Evolutionary conservation across 1,284 basidiomycete species (phyloP).

Genomic region (Cryptococcus sp.): DNA sequence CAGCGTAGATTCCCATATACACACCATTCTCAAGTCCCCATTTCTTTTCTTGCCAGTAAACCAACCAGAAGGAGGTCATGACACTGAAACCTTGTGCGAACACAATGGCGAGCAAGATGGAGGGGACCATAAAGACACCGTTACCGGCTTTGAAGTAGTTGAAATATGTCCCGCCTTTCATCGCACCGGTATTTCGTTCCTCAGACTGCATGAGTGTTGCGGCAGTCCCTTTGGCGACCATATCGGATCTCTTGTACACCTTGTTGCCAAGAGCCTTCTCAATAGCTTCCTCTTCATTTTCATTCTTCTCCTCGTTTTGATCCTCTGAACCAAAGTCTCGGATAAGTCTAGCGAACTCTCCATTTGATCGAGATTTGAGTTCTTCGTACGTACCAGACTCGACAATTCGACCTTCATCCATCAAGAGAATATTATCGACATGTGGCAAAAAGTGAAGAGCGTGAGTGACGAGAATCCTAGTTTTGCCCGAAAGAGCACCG

Average conservation of each 20-base stretch:
- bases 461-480: conserved; percentile 63
- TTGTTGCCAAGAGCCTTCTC: conserved; percentile 44
- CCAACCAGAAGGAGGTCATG: conserved; percentile 53
- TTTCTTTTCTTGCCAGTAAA: conserved; percentile 68
- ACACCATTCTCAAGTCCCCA: conserved; percentile 39
- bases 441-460: conserved; percentile 49
- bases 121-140: conserved; percentile 50
- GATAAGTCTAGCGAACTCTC: conserved; percentile 69
- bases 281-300: conserved; percentile 44
- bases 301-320: conserved; percentile 42
- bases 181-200: conserved; percentile 43
- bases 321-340: conserved; percentile 61
- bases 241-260: conserved; percentile 37
- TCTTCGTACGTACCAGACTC: conserved; percentile 72
- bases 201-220: conserved; percentile 50
- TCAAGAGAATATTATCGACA: conserved; percentile 49
- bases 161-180: conserved; percentile 41
- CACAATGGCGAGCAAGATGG: conserved; percentile 45
- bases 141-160: conserved; percentile 52
- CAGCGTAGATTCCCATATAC: conserved; percentile 57
- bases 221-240: conserved; percentile 37
- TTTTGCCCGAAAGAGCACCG: conserved; percentile 61
- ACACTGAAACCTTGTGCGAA: conserved; percentile 42
- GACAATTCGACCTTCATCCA: conserved; percentile 64
- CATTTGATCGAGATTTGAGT: conserved; percentile 57